A percentile compares a stretch with the other conserved stretches of the same genome.
Conservation (phyloP, 371 early-diverging fungal species). For the Smittium culicis region DNA sequence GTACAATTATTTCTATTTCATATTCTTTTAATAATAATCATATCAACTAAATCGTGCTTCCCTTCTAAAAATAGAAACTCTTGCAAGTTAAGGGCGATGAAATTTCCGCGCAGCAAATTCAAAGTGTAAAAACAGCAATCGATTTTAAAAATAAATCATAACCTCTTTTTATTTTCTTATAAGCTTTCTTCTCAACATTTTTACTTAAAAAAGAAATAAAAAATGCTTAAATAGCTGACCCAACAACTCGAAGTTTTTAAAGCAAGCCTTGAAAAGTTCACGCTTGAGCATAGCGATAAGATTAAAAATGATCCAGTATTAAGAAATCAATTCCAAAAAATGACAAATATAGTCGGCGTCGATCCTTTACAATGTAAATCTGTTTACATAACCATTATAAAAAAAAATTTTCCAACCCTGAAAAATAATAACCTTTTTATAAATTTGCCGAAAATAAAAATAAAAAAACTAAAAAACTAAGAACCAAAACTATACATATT, state of each 20-base stretch:
- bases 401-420: too few species aligned
- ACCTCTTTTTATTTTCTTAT: too few species aligned
- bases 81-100: conserved; percentile 12
- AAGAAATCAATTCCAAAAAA: conserved; percentile 77
- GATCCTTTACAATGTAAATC: conserved; percentile 82
- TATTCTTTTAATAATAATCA: not conserved
- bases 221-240: conserved; percentile 38
- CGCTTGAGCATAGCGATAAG: conserved; percentile 67
- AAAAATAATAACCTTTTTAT: too few species aligned
- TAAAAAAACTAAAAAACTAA: too few species aligned
- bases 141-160: too few species aligned
- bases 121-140: conserved; percentile 6
- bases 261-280: conserved; percentile 68
- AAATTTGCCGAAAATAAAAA: too few species aligned
- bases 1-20: too few species aligned
- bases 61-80: conserved; percentile 9
- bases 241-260: conserved; percentile 65
- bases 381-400: too few species aligned
- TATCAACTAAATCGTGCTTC: too few species aligned
- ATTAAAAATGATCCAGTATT: conserved; percentile 78
- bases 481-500: too few species aligned
- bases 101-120: conserved; percentile 9
- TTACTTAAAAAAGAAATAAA: not conserved
- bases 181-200: conserved; percentile 6
- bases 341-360: conserved; percentile 87